phyloP scores from a whole-genome alignment of 75 land plant genomes.

The Azolla pinnata region DNA sequence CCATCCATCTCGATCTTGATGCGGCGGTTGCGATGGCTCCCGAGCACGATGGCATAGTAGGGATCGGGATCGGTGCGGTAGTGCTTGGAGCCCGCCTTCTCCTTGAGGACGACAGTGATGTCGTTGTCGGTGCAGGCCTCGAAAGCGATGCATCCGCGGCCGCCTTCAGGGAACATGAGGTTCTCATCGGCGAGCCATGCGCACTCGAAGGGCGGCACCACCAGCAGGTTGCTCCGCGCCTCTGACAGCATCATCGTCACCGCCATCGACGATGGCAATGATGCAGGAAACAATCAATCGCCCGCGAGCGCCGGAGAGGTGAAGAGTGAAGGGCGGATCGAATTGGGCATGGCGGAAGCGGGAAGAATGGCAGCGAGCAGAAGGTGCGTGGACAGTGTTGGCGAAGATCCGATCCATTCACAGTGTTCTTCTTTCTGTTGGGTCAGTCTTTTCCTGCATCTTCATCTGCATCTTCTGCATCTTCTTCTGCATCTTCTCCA shows the following conservation, averaged over 20 bases:
- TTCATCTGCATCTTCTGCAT: no score
- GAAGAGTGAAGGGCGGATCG: background rate
- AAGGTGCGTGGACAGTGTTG: no score
- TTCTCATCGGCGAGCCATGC: conserved; percentile 67
- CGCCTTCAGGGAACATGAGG: conserved; percentile 64
- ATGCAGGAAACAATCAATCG: background rate
- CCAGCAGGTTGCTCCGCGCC: conserved; percentile 29
- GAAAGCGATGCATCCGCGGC: conserved; percentile 85
- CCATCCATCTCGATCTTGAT: conserved; percentile 75
- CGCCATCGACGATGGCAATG: background rate
- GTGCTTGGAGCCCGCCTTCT: conserved; percentile 69
- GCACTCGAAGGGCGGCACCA: conserved; percentile 92
- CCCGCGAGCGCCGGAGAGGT: background rate
- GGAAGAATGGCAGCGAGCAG: no score
- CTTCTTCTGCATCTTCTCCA: no score
- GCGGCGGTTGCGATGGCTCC: conserved; percentile 75
- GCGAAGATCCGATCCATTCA: background rate
- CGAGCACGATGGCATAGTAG: conserved; percentile 80
- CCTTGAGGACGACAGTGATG: conserved; percentile 82
- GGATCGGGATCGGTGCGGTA: conserved; percentile 73
- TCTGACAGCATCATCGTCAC: no score
- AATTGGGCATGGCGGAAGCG: background rate
- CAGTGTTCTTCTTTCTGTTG: background rate
- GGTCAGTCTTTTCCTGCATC: no score
- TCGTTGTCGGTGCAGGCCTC: conserved; percentile 93